Percentiles rank a stretch among this genome's conserved stretches.
Evolutionary conservation across 164 flowering plant genomes (phyloP).

Genomic region (Magnolia sinica): DNA sequence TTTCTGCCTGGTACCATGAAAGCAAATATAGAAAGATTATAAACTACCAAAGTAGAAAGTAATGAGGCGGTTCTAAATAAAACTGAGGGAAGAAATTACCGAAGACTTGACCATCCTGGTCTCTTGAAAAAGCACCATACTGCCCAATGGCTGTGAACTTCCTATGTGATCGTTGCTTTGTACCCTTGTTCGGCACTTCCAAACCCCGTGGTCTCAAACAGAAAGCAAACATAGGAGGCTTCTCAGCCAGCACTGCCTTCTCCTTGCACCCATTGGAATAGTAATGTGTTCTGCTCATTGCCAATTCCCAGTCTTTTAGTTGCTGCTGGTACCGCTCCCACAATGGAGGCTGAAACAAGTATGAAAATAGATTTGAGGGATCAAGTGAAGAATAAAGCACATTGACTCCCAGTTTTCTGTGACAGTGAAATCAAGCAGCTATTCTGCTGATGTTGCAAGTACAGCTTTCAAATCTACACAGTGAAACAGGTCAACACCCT

Average conservation of each 20-base stretch:
- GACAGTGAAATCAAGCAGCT: background rate
- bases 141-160: constrained; percentile 51
- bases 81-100: constrained; percentile 32
- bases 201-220: constrained; percentile 96
- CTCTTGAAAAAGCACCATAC: constrained; percentile 38
- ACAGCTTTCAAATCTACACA: background rate
- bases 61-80: background rate
- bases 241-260: constrained; percentile 41
- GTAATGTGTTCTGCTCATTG: constrained; percentile 30
- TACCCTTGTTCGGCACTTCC: constrained; percentile 75
- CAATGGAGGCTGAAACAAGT: constrained; percentile 73
- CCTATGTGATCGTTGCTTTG: constrained; percentile 83
- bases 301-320: constrained; percentile 71
- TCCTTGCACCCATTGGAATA: constrained; percentile 43
- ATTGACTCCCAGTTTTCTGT: background rate
- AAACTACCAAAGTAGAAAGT: background rate
- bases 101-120: constrained; percentile 49
- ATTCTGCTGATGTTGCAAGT: background rate
- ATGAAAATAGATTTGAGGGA: background rate
- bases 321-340: constrained; percentile 89
- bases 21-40: background rate
- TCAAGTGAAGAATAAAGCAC: background rate
- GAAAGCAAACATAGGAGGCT: constrained; percentile 94
- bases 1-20: constrained; percentile 54
- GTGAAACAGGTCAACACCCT: too few species aligned